A percentile compares a stretch with the other conserved stretches of the same genome.
phyloP scores from a whole-genome alignment of 2,329 filamentous ascomycete genomes.

The Pseudopithomyces chartarum region DNA sequence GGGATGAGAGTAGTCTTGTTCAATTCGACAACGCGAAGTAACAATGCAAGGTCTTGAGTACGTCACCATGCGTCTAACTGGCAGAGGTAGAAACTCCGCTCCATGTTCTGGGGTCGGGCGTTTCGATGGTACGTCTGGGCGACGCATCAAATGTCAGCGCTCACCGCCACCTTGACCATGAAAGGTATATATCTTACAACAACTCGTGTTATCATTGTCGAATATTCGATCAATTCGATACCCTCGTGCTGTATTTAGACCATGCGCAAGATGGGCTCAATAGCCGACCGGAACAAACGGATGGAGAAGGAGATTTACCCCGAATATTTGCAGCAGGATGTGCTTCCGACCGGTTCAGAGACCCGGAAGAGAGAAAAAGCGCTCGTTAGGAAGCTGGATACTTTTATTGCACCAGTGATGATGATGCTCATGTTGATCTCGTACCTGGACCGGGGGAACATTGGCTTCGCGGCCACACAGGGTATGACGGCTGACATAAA shows the following conservation, averaged over 20 bases:
- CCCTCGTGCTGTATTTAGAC: too few species aligned
- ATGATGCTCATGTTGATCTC: slow-evolving; percentile 42
- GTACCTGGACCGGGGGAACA: slow-evolving; percentile 43
- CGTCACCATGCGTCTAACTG: neutral
- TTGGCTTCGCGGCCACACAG: slow-evolving; percentile 42
- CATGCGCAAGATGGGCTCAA: slow-evolving; percentile 3
- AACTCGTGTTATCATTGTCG: neutral
- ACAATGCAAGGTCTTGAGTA: too few species aligned
- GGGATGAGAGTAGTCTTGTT: too few species aligned
- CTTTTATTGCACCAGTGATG: slow-evolving; percentile 42
- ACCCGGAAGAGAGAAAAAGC: slow-evolving; percentile 30
- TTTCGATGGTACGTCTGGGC: neutral
- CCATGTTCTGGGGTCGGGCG: neutral
- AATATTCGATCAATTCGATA: neutral
- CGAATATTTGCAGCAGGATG: slow-evolving; percentile 29
- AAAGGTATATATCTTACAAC: neutral
- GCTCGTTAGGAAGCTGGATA: slow-evolving; percentile 38
- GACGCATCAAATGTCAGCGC: neutral
- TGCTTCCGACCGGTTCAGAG: slow-evolving; percentile 17
- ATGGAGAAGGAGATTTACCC: slow-evolving; percentile 15
- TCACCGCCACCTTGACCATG: neutral
- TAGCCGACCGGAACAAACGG: slow-evolving; percentile 18
- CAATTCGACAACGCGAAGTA: too few species aligned
- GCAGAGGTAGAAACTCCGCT: neutral
- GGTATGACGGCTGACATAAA: slow-evolving; percentile 38